Evolutionary conservation across 2,329 filamentous ascomycete species (phyloP), one percentile per base, ranked within the genome.

Genomic region (Colletotrichum falcatum): DNA sequence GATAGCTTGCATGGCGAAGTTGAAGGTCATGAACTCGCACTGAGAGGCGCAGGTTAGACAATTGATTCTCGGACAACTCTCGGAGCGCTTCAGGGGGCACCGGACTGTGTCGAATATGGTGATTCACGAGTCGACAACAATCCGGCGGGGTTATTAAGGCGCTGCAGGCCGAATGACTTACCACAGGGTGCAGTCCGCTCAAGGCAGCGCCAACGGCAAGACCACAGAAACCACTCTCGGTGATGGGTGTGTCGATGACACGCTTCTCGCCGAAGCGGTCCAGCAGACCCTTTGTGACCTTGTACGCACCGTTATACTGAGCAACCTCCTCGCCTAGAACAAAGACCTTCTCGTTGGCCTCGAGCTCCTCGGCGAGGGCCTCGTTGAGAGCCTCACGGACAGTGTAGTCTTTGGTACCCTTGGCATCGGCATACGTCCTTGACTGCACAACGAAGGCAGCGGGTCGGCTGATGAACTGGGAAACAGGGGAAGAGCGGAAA

Each of bases 11-110:
- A 99, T 99, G 83, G 96, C 95, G 82, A 98, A 98, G 90, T 99
- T 99, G 91, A 97, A 98, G 79, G 96, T 99, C 96, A 99, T 99
- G 89, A 99, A 99, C 87, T 99, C 96, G 89, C 93, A 96, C 94
- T 96, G 75, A 48, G 12, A 46, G 16, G 59, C n/a, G 30, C 30
- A 11, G 23, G 60, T 71, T 61, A 71, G 23, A 71, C 20, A 18
- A 35, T 26, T 23, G 12, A 14, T 16, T 28, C n/a, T 46, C 42
- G 14, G 35, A 61, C 33, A 28, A 33, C 7, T 39, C 12, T 1
- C 14, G 14, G 26, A 16, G 16, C 16, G 37, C 8, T n/a, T 20
- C 23, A 20, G 20, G 14, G 12, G 12, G 18, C 11, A 18, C 23
- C 14, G 14, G 28, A 16, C 28, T 26, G 18, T 20, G 18, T 58